Evolutionary conservation across 306 rosid genomes (phyloP).

Genomic region (Vigna trinervia): DNA sequence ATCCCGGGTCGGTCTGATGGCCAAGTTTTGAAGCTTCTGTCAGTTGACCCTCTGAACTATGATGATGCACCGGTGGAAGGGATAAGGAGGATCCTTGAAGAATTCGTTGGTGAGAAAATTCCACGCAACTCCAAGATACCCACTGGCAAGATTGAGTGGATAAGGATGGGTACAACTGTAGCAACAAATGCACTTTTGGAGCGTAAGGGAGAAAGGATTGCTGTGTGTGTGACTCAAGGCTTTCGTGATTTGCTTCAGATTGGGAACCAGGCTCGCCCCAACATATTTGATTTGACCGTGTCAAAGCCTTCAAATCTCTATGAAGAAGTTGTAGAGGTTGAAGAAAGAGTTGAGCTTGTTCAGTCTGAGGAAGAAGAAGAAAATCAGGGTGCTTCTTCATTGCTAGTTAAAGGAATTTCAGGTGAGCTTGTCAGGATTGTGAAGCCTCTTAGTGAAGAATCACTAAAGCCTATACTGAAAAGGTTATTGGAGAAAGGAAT

Average conservation of each 20-base stretch:
- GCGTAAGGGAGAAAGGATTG: slow-evolving; percentile 91
- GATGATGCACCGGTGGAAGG: slow-evolving; percentile 97
- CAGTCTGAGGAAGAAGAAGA: slow-evolving; percentile 50
- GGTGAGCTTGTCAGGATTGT: slow-evolving; percentile 84
- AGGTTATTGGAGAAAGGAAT: slow-evolving; percentile 73
- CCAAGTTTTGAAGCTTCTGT: slow-evolving; percentile 75
- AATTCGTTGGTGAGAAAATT: slow-evolving; percentile 60
- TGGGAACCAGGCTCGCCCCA: slow-evolving; percentile 97
- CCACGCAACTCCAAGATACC: slow-evolving; percentile 71
- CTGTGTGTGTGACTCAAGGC: slow-evolving; percentile 87
- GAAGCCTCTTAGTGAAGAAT: slow-evolving; percentile 73
- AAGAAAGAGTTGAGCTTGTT: slow-evolving; percentile 80
- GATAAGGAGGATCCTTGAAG: slow-evolving; percentile 83
- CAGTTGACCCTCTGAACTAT: slow-evolving; percentile 90
- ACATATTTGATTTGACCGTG: slow-evolving; percentile 85
- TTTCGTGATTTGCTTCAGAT: slow-evolving; percentile 87
- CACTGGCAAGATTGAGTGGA: slow-evolving; percentile 92
- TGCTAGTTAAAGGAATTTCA: slow-evolving; percentile 71
- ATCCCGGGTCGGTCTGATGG: slow-evolving; percentile 82
- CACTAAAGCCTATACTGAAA: slow-evolving; percentile 63
- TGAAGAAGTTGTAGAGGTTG: slow-evolving; percentile 88
- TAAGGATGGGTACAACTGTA: slow-evolving; percentile 97
- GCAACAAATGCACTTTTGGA: slow-evolving; percentile 95
- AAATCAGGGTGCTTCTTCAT: slow-evolving; percentile 48
- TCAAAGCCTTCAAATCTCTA: slow-evolving; percentile 85